Base-by-base conservation (phyloP, 805 yeast species). In the Lipomyces yamanashiensis region DNA sequence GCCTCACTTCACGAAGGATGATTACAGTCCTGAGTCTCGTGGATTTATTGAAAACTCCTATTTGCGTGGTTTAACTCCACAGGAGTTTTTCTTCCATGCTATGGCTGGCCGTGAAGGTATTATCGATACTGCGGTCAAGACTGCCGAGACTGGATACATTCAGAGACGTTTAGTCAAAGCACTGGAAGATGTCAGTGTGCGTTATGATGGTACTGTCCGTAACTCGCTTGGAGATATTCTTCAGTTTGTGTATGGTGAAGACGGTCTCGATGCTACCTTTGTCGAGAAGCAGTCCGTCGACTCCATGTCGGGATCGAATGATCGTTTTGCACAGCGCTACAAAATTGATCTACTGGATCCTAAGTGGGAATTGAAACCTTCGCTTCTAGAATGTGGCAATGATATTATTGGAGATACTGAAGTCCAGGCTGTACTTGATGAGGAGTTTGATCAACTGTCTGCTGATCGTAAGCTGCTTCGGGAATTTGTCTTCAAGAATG, bases 91-190 rank as follows among this genome's bases (percentile, higher is more conserved):
- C 77, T 95, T 95, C 88, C 99, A 95, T 77, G 95, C 98, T 82
- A 95, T 95, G 99, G 99, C 99, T 61, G 99, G 99, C 79, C 89
- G 99, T 82, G 99, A 95, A 82, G 99, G 99, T 81, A 85, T 95
- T 74, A 95, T 95, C 80, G 99, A 95, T 83, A 95, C 99, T 60
- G 99, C 99, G 15, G 99, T 95, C 54, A 95, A 95, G 78, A 95
- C 99, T 48, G 98, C 99, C 1, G 98, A 93, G 79, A 92, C 98
- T 34, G 98, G 98, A 80, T 93, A 93, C 77, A 92, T 93, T 74
- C 98, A 93, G 80, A 93, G 98, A 83, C 93, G 98, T 84, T 81
- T 93, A 76, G 96, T 93, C 52, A 93, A 93, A 77, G 98, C 98
- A 36, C 80, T 92, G 78, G 98, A 92, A 75, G 98, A 92, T 80